Conservation (phyloP, 306 rosid species). For the Adenanthera pavonina region DNA sequence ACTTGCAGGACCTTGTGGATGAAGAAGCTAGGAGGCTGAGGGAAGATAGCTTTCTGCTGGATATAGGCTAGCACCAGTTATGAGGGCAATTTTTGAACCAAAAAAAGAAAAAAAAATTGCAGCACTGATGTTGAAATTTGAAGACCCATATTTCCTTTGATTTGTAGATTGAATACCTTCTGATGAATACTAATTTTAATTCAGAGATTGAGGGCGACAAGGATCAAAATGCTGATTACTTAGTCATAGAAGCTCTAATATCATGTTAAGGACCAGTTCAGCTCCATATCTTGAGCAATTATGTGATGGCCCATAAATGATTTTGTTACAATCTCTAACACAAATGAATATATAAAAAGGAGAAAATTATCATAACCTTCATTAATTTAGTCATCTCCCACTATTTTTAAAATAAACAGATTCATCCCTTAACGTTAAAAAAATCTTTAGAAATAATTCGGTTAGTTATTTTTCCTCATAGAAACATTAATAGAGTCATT, state of each 20-base stretch:
- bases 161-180: neutral
- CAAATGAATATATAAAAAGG: neutral
- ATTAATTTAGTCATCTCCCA: neutral
- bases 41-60: too few relatives aligned
- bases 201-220: neutral
- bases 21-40: too few relatives aligned
- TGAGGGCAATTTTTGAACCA: too few relatives aligned
- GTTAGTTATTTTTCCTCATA: too few relatives aligned
- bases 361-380: neutral
- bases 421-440: too few relatives aligned
- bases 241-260: neutral
- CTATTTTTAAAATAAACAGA: neutral
- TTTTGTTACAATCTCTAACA: neutral
- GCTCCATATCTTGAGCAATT: neutral
- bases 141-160: conserved; percentile 8
- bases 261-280: neutral
- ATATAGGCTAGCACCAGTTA: too few relatives aligned
- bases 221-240: neutral
- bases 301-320: neutral
- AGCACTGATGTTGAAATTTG: conserved; percentile 22
- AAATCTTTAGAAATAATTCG: too few relatives aligned
- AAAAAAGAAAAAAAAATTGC: neutral
- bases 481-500: too few relatives aligned
- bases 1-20: too few relatives aligned
- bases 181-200: neutral